Percentiles rank a stretch among this genome's conserved stretches.
These are phyloP conservation scores for Phytophthora syringae DNA, from an alignment of 352 stramenopile genomes.

Conservation along the genomic window DNA sequence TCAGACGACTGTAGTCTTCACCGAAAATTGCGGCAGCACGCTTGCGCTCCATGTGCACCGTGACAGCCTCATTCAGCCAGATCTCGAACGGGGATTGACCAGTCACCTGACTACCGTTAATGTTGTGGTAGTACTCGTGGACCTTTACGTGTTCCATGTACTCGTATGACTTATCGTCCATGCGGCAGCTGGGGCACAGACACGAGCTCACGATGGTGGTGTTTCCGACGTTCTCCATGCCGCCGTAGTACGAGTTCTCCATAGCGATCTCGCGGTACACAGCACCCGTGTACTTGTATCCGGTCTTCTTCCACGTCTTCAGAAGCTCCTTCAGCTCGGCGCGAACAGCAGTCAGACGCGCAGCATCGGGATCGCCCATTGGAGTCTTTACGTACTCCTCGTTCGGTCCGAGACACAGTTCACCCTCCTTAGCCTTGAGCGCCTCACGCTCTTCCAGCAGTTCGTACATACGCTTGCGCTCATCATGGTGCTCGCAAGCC, in stretches of 20 bases:
- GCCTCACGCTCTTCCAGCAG: conserved; percentile 69
- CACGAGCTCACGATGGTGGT: conserved; percentile 82
- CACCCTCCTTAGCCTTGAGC: conserved; percentile 70
- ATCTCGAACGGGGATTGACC: conserved; percentile 84
- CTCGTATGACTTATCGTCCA: conserved; percentile 79
- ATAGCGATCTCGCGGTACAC: conserved; percentile 86
- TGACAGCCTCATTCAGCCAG: conserved; percentile 84
- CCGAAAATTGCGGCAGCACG: conserved; percentile 69
- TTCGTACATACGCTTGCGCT: conserved; percentile 75
- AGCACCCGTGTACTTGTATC: conserved; percentile 84
- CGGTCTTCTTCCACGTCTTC: conserved; percentile 78
- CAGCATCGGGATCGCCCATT: conserved; percentile 48
- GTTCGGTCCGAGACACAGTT: conserved; percentile 60
- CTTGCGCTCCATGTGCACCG: conserved; percentile 84
- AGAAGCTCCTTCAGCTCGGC: conserved; percentile 68
- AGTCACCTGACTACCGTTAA: conserved; percentile 83
- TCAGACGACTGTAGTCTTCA: conserved; percentile 73
- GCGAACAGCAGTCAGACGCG: conserved; percentile 54
- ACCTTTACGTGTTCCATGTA: conserved; percentile 88
- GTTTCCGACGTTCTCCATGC: conserved; percentile 87
- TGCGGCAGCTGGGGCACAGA: conserved; percentile 73
- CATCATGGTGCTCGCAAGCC: conserved; percentile 70
- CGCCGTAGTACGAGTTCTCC: conserved; percentile 86
- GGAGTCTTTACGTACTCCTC: conserved; percentile 57
- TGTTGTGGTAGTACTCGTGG: conserved; percentile 89